phyloP scores from a whole-genome alignment of 1,139 yeast species.

The Pichia sp. region DNA sequence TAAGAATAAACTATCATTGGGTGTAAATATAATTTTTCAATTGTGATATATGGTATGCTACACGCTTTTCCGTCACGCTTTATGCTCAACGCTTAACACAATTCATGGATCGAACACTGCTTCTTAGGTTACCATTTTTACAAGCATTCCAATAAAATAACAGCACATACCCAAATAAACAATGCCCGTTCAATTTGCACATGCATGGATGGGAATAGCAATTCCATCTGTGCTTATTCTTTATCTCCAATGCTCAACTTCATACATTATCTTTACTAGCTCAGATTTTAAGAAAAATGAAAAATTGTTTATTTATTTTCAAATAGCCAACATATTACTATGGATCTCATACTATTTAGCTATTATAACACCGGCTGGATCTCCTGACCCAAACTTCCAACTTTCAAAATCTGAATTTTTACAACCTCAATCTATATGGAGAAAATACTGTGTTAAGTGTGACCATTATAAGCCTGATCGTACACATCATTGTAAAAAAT shows the following conservation, averaged over 20 bases:
- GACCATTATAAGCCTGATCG: slow-evolving; percentile 64
- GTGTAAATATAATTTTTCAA: too few species aligned
- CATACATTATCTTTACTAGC: slow-evolving; percentile 48
- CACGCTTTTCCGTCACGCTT: too few species aligned
- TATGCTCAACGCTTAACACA: too few species aligned
- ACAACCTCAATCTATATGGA: slow-evolving; percentile 35
- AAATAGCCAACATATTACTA: slow-evolving; percentile 45
- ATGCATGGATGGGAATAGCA: slow-evolving; percentile 55
- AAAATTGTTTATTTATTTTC: slow-evolving; percentile 39
- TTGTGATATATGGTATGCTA: too few species aligned
- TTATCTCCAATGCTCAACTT: slow-evolving; percentile 58
- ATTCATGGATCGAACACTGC: too few species aligned
- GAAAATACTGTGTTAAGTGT: slow-evolving; percentile 63
- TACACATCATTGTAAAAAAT: slow-evolving; percentile 69
- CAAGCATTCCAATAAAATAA: too few species aligned
- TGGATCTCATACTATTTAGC: slow-evolving; percentile 72
- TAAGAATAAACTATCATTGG: too few species aligned
- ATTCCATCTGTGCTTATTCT: slow-evolving; percentile 64
- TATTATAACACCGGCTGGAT: slow-evolving; percentile 51
- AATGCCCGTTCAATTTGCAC: slow-evolving; percentile 37
- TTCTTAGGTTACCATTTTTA: too few species aligned
- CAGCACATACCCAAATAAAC: neutral
- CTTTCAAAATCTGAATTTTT: slow-evolving; percentile 29
- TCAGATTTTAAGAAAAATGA: neutral
- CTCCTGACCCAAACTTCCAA: slow-evolving; percentile 40